Evolutionary conservation across 2,329 filamentous ascomycete genomes (phyloP).

Genomic region (Exophiala sp.): DNA sequence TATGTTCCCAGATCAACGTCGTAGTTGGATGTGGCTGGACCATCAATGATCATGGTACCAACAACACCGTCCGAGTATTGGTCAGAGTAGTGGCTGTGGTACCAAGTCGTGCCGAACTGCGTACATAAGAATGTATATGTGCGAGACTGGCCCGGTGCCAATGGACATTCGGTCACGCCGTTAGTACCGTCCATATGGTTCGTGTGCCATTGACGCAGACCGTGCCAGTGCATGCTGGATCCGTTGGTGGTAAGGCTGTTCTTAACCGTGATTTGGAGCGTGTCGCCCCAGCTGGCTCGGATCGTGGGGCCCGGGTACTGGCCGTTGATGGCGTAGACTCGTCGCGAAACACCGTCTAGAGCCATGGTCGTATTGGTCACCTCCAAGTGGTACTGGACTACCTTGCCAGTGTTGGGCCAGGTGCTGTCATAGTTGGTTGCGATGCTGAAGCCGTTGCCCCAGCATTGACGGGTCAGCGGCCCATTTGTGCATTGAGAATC

Average conservation of each 20-base stretch:
- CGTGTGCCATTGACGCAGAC: slow-evolving; percentile 52
- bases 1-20: slow-evolving; percentile 24
- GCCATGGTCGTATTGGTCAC: slow-evolving; percentile 35
- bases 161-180: slow-evolving; percentile 48
- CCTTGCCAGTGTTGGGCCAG: slow-evolving; percentile 29
- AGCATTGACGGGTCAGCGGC: slow-evolving; percentile 27
- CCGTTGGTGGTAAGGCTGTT: slow-evolving; percentile 53
- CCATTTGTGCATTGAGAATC: slow-evolving; percentile 26
- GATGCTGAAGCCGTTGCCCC: slow-evolving; percentile 29
- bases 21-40: slow-evolving; percentile 25
- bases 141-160: slow-evolving; percentile 47
- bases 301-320: slow-evolving; percentile 63
- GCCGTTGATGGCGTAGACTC: slow-evolving; percentile 50
- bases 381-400: slow-evolving; percentile 26
- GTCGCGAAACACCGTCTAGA: slow-evolving; percentile 42
- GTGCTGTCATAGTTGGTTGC: slow-evolving; percentile 28
- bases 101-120: slow-evolving; percentile 54
- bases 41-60: slow-evolving; percentile 27
- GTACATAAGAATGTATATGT: slow-evolving; percentile 56
- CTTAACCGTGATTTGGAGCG: slow-evolving; percentile 48
- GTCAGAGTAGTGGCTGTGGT: slow-evolving; percentile 55
- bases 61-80: slow-evolving; percentile 27
- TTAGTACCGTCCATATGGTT: slow-evolving; percentile 54
- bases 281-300: slow-evolving; percentile 58
- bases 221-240: slow-evolving; percentile 59